Percentiles rank a stretch among this genome's conserved stretches.
These are phyloP conservation scores for Russula vinacea DNA, from an alignment of 768 basidiomycete genomes.

Conservation along the genomic window DNA sequence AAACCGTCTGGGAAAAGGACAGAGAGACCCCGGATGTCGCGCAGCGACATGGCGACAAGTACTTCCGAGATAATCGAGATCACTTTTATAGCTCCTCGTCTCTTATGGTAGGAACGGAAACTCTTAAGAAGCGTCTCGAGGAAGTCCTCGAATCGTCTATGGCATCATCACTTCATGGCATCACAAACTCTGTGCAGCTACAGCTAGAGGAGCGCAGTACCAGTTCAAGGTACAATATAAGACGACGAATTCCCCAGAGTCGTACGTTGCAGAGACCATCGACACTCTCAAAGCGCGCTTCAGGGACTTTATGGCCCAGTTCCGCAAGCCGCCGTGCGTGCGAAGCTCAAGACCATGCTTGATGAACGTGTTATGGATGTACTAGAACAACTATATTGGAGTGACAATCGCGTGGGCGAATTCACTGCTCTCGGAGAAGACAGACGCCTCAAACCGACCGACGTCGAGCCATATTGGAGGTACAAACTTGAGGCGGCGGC, in stretches of 20 bases:
- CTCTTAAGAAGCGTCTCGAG: constrained; percentile 87
- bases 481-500: constrained; percentile 96
- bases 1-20: constrained; percentile 64
- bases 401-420: constrained; percentile 80
- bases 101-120: constrained; percentile 88
- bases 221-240: constrained; percentile 99
- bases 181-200: constrained; percentile 94
- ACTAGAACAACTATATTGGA: constrained; percentile 95
- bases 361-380: constrained; percentile 98
- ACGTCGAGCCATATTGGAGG: constrained; percentile 88
- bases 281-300: constrained; percentile 89
- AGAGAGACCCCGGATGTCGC: constrained; percentile 49
- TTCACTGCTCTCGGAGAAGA: constrained; percentile 69
- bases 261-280: constrained; percentile 96
- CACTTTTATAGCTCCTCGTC: constrained; percentile 59
- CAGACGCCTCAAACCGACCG: constrained; percentile 63
- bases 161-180: constrained; percentile 92
- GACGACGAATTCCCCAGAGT: constrained; percentile 95
- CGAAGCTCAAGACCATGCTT: constrained; percentile 85
- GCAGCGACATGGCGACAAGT: constrained; percentile 61
- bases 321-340: constrained; percentile 83
- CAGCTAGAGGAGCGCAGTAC: constrained; percentile 97
- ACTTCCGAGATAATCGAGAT: constrained; percentile 61
- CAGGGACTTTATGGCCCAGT: constrained; percentile 78
- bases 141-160: constrained; percentile 97